Base-by-base conservation (phyloP, 139 green algal species). In the Tetradesmus obliquus region DNA sequence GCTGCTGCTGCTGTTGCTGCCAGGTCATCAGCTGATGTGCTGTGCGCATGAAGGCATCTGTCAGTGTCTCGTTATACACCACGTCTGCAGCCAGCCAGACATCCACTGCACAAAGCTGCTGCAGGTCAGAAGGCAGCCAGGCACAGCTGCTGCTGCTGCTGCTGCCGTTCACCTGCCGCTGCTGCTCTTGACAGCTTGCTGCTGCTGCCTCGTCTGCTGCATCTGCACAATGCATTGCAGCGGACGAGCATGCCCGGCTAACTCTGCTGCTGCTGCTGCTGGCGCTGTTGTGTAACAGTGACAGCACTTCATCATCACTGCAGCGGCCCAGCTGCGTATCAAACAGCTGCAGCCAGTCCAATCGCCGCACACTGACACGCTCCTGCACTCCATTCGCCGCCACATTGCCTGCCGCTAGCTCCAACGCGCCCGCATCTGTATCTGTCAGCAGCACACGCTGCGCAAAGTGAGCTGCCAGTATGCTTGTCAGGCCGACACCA, bases 21-120 rank as follows among this genome's bases (percentile, higher is more conserved):
- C 80, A 87, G 69, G 5, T 9, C 87, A 92, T 82, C 55, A 93
- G 71, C 15, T 62, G 32, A 53, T 74, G 15, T 6, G 87, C 91
- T 58, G 87, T 69, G 19, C 69, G 54, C 72, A 93, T 82, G 82
- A 93, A 92, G 0, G 72, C 82, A 32, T 92, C 88, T 51, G 91
- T 93, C 24, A 93, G 55, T 55, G 79, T 74, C 22, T 89, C 79
- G 60, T 93, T 82, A 55, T 93, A 93, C 55, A 93, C 87, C 8
- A 85, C 79, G 79, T 93, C 91, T 1, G 71, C 91, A 57, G 87
- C 91, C 54, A 93, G 82, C 57, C 91, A 66, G 6, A 91, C 15
- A 6, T 54, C n/a, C 5, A 79, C 60, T 19, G 60, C 19, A 20
- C n/a, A 55, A 8, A 92, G 88, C 32, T 22, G 19, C 20, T 60